Evolutionary conservation across 2,329 filamentous ascomycete species (phyloP).

Genomic region (Pseudocercospora ulei): DNA sequence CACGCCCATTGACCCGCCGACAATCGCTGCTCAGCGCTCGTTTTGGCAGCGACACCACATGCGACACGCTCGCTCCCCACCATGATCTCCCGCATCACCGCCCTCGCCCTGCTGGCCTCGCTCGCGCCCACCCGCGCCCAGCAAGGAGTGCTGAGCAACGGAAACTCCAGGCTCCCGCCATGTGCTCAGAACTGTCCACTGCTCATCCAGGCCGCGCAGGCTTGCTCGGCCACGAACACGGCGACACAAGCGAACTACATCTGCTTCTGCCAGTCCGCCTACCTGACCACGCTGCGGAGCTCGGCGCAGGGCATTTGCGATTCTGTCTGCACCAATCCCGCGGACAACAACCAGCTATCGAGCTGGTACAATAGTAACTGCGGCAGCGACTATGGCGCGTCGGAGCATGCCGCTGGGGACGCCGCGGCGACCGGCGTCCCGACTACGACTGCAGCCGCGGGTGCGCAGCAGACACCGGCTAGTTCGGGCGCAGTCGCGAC

Average conservation of each 20-base stretch:
- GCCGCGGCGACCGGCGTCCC: slow-evolving; percentile 8
- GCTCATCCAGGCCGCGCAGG: slow-evolving; percentile 54
- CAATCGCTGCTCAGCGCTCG: too few relatives aligned
- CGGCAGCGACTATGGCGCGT: slow-evolving; percentile 38
- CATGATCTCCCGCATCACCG: not conserved
- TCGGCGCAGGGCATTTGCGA: slow-evolving; percentile 49
- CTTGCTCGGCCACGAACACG: slow-evolving; percentile 48
- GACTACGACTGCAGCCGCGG: slow-evolving; percentile 14
- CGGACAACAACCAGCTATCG: slow-evolving; percentile 51
- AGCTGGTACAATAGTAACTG: slow-evolving; percentile 64
- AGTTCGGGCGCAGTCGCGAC: slow-evolving; percentile 7
- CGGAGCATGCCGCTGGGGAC: slow-evolving; percentile 24
- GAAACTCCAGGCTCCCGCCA: slow-evolving; percentile 32
- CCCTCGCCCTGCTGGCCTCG: not conserved
- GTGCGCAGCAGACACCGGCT: not conserved
- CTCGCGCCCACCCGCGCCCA: slow-evolving; percentile 20
- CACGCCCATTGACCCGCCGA: too few relatives aligned
- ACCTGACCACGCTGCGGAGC: slow-evolving; percentile 51
- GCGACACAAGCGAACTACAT: slow-evolving; percentile 47
- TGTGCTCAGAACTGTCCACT: slow-evolving; percentile 34
- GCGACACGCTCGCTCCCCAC: too few relatives aligned
- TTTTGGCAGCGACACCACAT: too few relatives aligned
- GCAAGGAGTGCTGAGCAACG: slow-evolving; percentile 28
- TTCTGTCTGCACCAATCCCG: slow-evolving; percentile 37
- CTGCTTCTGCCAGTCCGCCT: slow-evolving; percentile 63